phyloP scores from a whole-genome alignment of 2,329 filamentous ascomycete species.

The Microsporum audouinii region DNA sequence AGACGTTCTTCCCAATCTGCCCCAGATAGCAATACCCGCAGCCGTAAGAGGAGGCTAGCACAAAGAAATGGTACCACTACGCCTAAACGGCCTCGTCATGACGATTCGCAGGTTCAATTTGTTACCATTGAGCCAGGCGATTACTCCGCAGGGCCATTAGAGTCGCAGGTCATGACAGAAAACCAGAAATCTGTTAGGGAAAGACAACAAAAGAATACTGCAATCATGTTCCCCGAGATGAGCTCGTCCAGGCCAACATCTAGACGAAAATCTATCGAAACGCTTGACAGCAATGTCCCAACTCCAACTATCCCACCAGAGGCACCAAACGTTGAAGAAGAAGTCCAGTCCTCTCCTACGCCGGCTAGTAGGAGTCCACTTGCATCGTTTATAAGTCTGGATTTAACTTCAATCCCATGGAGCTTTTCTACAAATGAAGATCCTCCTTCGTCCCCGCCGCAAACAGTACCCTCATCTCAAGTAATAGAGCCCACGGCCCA shows the following conservation, averaged over 20 bases:
- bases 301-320: constrained; percentile 29
- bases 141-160: constrained; percentile 37
- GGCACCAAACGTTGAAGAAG: constrained; percentile 33
- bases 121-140: constrained; percentile 52
- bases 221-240: constrained; percentile 57
- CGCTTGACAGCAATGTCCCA: constrained; percentile 23
- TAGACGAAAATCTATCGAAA: constrained; percentile 16
- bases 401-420: constrained; percentile 9
- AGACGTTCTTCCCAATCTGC: constrained; percentile 9
- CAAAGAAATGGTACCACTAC: constrained; percentile 21
- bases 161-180: constrained; percentile 67
- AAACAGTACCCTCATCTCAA: background rate
- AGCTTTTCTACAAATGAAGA: constrained; percentile 17
- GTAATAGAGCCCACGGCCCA: background rate
- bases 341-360: constrained; percentile 43
- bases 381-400: constrained; percentile 6
- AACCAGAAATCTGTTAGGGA: constrained; percentile 67
- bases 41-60: background rate
- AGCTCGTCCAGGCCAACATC: constrained; percentile 36
- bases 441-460: constrained; percentile 27
- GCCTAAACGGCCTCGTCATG: constrained; percentile 53
- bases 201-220: constrained; percentile 53
- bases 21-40: background rate
- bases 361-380: constrained; percentile 28
- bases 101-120: constrained; percentile 74